These are phyloP conservation scores for Fusarium duplospermum DNA, from an alignment of 2,329 filamentous ascomycete genomes.

Conservation along the genomic window DNA sequence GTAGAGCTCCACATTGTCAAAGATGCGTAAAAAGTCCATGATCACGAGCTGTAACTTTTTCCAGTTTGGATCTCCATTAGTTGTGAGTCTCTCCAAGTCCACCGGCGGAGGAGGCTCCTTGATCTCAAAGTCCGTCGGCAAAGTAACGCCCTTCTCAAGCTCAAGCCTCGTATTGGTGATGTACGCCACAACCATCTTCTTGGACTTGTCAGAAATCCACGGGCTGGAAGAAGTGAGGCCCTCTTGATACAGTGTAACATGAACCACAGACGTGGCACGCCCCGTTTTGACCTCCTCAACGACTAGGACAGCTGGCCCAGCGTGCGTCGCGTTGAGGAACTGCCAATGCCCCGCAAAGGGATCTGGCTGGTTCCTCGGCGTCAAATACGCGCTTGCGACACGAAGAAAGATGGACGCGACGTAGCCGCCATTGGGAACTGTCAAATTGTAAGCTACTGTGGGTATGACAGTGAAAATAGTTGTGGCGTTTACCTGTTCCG, in stretches of 20 bases:
- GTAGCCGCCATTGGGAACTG: slow-evolving; percentile 61
- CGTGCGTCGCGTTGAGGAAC: slow-evolving; percentile 53
- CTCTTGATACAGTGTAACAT: slow-evolving; percentile 56
- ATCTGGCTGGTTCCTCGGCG: slow-evolving; percentile 50
- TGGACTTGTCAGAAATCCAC: slow-evolving; percentile 50
- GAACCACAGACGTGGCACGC: slow-evolving; percentile 54
- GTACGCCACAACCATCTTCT: slow-evolving; percentile 51
- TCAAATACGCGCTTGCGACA: slow-evolving; percentile 50
- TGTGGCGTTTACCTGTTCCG: slow-evolving; percentile 19
- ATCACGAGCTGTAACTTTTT: slow-evolving; percentile 16
- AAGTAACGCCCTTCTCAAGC: slow-evolving; percentile 44
- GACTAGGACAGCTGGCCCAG: slow-evolving; percentile 52
- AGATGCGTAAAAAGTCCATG: slow-evolving; percentile 41
- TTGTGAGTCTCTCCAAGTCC: slow-evolving; percentile 24
- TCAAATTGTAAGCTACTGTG: not conserved
- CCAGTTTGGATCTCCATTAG: slow-evolving; percentile 32
- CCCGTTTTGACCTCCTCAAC: slow-evolving; percentile 58
- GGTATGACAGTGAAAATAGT: not conserved
- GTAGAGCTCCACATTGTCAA: slow-evolving; percentile 48
- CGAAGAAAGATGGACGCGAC: slow-evolving; percentile 55
- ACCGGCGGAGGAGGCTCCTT: slow-evolving; percentile 26
- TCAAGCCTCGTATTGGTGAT: slow-evolving; percentile 50
- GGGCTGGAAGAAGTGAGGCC: slow-evolving; percentile 48
- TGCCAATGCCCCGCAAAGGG: slow-evolving; percentile 55
- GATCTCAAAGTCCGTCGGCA: slow-evolving; percentile 44